These are phyloP conservation scores for Termitomyces sp. DNA, from an alignment of 768 basidiomycete species.

Conservation along the genomic window DNA sequence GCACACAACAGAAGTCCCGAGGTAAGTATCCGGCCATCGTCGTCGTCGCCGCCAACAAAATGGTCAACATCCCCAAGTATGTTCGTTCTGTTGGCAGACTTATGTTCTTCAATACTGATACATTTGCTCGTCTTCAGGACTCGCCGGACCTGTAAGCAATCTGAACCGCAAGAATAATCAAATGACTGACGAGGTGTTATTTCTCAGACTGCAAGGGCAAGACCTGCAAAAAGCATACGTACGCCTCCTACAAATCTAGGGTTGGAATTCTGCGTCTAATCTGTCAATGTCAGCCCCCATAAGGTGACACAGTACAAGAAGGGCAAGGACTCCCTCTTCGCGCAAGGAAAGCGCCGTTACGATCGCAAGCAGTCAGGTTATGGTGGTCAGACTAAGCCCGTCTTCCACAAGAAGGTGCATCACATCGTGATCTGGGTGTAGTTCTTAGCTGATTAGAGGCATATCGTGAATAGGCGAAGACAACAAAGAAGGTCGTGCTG, in stretches of 20 bases:
- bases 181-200: constrained; percentile 3
- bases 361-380: constrained; percentile 98
- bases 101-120: constrained; percentile 8
- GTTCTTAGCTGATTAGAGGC: neutral
- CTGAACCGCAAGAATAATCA: neutral
- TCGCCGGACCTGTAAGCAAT: constrained; percentile 89
- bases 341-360: constrained; percentile 99
- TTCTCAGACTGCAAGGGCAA: constrained; percentile 89
- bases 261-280: neutral
- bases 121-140: constrained; percentile 46
- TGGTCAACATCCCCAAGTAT: constrained; percentile 96
- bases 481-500: constrained; percentile 99
- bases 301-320: constrained; percentile 99
- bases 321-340: constrained; percentile 97
- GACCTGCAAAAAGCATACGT: constrained; percentile 97
- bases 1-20: constrained; percentile 28
- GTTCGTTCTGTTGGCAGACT: constrained; percentile 25
- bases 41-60: constrained; percentile 50
- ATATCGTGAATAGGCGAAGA: constrained; percentile 67
- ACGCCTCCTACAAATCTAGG: constrained; percentile 27
- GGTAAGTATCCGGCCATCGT: constrained; percentile 27
- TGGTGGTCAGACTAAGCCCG: constrained; percentile 99
- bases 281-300: constrained; percentile 67
- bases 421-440: neutral
- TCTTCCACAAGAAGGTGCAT: constrained; percentile 99